These are phyloP conservation scores for Ambrosiella beaveri DNA, from an alignment of 2,329 filamentous ascomycete genomes.

Conservation along the genomic window DNA sequence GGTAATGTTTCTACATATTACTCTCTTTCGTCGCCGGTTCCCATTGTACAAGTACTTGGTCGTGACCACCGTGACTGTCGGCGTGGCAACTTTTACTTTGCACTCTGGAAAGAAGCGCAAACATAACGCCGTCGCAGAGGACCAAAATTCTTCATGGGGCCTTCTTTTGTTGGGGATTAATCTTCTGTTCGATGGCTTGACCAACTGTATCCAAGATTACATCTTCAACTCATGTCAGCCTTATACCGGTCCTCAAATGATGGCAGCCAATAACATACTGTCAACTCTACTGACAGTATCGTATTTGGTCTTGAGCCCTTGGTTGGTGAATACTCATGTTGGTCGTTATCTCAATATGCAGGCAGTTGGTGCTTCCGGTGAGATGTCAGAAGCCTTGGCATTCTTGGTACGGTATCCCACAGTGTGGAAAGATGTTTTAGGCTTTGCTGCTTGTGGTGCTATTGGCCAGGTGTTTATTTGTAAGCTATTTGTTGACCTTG, in stretches of 20 bases:
- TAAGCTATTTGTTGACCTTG: slow-evolving; percentile 23
- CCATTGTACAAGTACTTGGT: slow-evolving; percentile 94
- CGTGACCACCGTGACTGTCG: slow-evolving; percentile 74
- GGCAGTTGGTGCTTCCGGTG: slow-evolving; percentile 47
- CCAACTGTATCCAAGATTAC: slow-evolving; percentile 91
- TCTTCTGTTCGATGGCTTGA: slow-evolving; percentile 85
- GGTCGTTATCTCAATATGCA: slow-evolving; percentile 52
- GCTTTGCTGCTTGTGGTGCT: slow-evolving; percentile 78
- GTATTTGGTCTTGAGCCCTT: slow-evolving; percentile 66
- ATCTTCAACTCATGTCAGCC: slow-evolving; percentile 67
- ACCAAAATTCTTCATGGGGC: slow-evolving; percentile 56
- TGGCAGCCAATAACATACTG: slow-evolving; percentile 93
- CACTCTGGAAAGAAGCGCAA: slow-evolving; percentile 48
- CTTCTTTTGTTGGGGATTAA: slow-evolving; percentile 74
- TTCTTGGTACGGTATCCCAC: slow-evolving; percentile 68
- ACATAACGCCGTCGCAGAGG: slow-evolving; percentile 25
- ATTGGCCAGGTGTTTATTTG: slow-evolving; percentile 94
- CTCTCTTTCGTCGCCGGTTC: slow-evolving; percentile 74
- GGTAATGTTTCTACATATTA: slow-evolving; percentile 92
- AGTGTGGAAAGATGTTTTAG: slow-evolving; percentile 74
- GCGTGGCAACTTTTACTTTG: slow-evolving; percentile 88
- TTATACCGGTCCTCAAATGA: slow-evolving; percentile 93
- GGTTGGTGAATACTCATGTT: slow-evolving; percentile 50
- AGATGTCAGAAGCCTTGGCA: slow-evolving; percentile 59
- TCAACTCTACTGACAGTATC: slow-evolving; percentile 56